Evolutionary conservation across 257 asterid genomes (phyloP).

Genomic region (Nicotiana tomentosiformis): DNA sequence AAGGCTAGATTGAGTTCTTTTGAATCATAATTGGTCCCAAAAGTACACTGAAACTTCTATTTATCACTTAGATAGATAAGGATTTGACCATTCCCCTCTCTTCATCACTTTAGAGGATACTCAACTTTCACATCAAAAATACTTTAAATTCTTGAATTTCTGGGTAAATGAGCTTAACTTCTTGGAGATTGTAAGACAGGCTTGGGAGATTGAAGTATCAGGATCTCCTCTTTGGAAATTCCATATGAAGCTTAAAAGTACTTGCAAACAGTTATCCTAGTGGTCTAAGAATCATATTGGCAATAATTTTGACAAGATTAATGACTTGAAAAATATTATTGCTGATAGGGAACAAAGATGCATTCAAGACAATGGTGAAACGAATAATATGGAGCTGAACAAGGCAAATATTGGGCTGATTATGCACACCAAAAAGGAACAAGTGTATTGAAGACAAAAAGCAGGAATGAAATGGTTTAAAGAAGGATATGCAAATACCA

Average conservation of each 20-base stretch:
- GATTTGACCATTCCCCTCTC: not conserved
- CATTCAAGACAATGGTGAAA: no score
- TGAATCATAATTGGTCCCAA: not conserved
- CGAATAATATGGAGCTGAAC: not conserved
- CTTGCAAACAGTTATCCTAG: not conserved
- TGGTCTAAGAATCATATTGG: not conserved
- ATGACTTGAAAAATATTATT: not conserved
- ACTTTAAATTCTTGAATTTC: not conserved
- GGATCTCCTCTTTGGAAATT: not conserved
- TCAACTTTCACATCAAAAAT: not conserved
- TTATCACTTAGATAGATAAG: not conserved
- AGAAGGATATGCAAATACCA: not conserved
- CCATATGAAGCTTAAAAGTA: not conserved
- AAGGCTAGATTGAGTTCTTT: not conserved
- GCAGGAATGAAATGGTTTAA: not conserved
- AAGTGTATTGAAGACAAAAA: no score
- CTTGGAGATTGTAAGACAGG: not conserved
- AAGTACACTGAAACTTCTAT: not conserved
- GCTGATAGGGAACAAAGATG: not conserved
- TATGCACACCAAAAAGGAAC: not conserved
- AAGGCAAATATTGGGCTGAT: not conserved
- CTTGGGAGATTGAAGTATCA: not conserved
- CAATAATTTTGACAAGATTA: not conserved
- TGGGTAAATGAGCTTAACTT: no score
- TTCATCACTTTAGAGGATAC: not conserved